Percentiles rank a stretch among this genome's conserved stretches.
phyloP scores from a whole-genome alignment of 2,329 filamentous ascomycete genomes.

The Ophiostoma novo-ulmi region DNA sequence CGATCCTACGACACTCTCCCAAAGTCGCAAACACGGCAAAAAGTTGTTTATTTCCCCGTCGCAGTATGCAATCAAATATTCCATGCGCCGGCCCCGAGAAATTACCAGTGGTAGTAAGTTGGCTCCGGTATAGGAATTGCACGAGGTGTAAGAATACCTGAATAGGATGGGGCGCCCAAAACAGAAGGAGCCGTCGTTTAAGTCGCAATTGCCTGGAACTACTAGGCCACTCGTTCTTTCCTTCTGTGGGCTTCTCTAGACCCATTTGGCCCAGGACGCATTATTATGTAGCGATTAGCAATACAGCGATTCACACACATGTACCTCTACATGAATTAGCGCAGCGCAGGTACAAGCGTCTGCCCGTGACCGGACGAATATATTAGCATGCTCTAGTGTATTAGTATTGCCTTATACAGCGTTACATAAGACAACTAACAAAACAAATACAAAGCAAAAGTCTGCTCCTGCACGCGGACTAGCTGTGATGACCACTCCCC shows the following conservation, averaged over 20 bases:
- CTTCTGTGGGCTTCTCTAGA: conserved; percentile 5
- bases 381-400: not conserved
- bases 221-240: not conserved
- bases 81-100: not conserved
- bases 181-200: not conserved
- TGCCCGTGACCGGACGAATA: not conserved
- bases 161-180: not conserved
- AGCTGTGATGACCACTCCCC: conserved; percentile 4
- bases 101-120: not conserved
- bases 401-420: conserved; percentile 7
- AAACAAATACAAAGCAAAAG: not conserved
- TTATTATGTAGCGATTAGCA: conserved; percentile 9
- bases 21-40: not conserved
- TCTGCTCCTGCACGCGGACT: not conserved
- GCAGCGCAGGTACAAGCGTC: conserved; percentile 6
- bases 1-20: not conserved
- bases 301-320: not conserved
- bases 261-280: not conserved
- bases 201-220: not conserved
- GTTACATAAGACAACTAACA: conserved; percentile 13
- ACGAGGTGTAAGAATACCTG: too few species aligned
- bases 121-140: not conserved
- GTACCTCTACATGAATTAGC: not conserved
- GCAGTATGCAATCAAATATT: not conserved
- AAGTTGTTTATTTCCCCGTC: not conserved